These are phyloP conservation scores for Epichloe gansuensis DNA, from an alignment of 2,329 filamentous ascomycete species.

Conservation along the genomic window DNA sequence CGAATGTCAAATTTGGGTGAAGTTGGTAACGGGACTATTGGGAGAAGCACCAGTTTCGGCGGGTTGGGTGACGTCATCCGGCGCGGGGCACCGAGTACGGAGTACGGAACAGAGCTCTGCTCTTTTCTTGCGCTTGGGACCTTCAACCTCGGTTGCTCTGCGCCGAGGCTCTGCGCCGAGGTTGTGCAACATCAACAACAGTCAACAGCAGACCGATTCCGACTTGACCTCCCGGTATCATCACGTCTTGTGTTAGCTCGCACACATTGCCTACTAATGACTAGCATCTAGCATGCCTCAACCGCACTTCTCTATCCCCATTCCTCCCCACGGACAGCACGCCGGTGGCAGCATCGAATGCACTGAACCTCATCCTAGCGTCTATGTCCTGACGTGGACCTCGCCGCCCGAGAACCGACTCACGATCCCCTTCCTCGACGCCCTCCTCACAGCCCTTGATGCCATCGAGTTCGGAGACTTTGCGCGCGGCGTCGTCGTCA, in stretches of 20 bases:
- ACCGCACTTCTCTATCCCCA: constrained; percentile 31
- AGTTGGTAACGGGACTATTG: not conserved
- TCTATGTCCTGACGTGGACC: constrained; percentile 62
- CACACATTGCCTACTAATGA: too few species aligned
- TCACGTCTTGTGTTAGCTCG: too few species aligned
- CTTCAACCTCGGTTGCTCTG: too few species aligned
- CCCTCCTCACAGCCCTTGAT: constrained; percentile 60
- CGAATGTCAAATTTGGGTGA: not conserved
- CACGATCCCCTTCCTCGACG: constrained; percentile 52
- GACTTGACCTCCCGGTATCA: too few species aligned
- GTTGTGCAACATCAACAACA: too few species aligned
- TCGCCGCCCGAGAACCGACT: constrained; percentile 67
- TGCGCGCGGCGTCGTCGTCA: constrained; percentile 59
- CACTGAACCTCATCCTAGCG: constrained; percentile 43
- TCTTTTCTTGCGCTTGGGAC: too few species aligned
- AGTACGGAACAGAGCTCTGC: too few species aligned
- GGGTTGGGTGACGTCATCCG: not conserved
- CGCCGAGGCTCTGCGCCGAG: too few species aligned
- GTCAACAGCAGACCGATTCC: too few species aligned
- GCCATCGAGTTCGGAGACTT: constrained; percentile 53
- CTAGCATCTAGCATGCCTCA: not conserved
- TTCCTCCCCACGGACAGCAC: constrained; percentile 35
- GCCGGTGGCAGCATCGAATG: constrained; percentile 47
- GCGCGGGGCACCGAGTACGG: too few species aligned
- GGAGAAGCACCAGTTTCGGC: too few species aligned